Conservation (phyloP, 108 stramenopile genomes). For the Cyclotella kingstonii region DNA sequence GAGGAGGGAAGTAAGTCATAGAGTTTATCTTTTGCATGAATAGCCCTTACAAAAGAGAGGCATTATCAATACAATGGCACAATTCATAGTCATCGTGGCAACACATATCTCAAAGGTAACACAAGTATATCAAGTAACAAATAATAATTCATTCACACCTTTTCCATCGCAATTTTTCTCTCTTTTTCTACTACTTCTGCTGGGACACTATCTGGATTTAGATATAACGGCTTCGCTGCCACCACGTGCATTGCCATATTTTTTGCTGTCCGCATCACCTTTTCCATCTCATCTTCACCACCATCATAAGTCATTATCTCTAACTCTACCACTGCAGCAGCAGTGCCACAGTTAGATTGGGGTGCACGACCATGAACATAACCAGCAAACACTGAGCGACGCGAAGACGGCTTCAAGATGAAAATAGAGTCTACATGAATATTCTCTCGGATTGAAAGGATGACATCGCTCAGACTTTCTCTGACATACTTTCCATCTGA, state of each 20-base stretch:
- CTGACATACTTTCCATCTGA: conserved; percentile 42
- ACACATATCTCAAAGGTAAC: no score
- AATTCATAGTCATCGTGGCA: no score
- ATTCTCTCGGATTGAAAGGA: conserved; percentile 82
- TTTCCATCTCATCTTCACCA: conserved; percentile 7
- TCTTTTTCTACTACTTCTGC: conserved; percentile 65
- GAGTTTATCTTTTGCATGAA: no score
- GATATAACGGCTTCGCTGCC: conserved; percentile 80
- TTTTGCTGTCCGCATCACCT: conserved; percentile 59
- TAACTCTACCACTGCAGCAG: conserved; percentile 65
- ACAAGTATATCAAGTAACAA: no score
- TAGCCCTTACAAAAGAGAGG: no score
- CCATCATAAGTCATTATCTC: conserved; percentile 12
- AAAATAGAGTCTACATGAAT: conserved; percentile 50
- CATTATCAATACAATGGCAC: no score
- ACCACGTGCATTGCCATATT: conserved; percentile 96
- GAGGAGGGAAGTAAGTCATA: no score
- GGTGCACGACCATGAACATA: conserved; percentile 72
- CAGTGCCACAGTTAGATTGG: conserved; percentile 50
- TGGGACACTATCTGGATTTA: conserved; percentile 61
- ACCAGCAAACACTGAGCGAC: conserved; percentile 52
- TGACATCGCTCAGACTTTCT: conserved; percentile 60
- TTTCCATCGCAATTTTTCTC: conserved; percentile 55
- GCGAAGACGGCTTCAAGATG: conserved; percentile 40
- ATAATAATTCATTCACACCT: conserved; percentile 54